Percentiles rank a stretch among this genome's conserved stretches.
Conservation (phyloP, 306 rosid genomes). For the Begonia loranthoides region DNA sequence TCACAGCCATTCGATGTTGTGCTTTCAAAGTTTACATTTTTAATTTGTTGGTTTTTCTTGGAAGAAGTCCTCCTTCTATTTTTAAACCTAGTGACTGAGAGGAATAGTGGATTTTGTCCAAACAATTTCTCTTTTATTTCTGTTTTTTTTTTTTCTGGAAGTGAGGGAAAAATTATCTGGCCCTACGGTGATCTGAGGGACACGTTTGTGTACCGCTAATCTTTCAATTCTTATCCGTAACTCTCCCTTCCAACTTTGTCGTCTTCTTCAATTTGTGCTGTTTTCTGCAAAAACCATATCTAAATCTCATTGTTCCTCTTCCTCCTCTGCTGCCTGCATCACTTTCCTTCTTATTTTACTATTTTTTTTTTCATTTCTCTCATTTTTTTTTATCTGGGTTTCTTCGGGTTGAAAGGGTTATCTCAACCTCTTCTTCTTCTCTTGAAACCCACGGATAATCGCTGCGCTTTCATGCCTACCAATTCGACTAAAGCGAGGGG, state of each 20-base stretch:
- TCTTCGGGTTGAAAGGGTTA: slow-evolving; percentile 9
- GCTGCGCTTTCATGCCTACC: slow-evolving; percentile 13
- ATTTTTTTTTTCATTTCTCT: neutral
- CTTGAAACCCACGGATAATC: slow-evolving; percentile 18
- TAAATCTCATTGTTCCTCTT: slow-evolving; percentile 13
- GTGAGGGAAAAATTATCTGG: too few species aligned
- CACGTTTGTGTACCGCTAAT: slow-evolving; percentile 35
- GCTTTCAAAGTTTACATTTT: too few species aligned
- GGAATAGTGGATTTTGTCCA: too few species aligned
- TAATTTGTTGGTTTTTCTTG: too few species aligned
- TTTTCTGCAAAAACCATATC: slow-evolving; percentile 16
- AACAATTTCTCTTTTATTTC: too few species aligned
- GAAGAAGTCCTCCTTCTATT: too few species aligned
- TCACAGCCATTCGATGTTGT: too few species aligned
- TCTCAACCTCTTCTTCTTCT: neutral
- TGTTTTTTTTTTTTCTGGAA: too few species aligned
- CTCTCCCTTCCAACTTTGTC: slow-evolving; percentile 1
- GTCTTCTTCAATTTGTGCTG: slow-evolving; percentile 9
- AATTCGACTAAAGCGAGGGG: slow-evolving; percentile 20
- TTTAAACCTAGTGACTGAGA: too few species aligned
- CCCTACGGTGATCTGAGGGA: slow-evolving; percentile 32
- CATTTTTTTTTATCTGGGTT: neutral
- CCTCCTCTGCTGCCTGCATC: too few species aligned
- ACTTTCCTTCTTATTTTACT: neutral
- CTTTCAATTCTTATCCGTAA: slow-evolving; percentile 48